Evolutionary conservation across 805 yeast species (phyloP), one percentile per base, ranked within the genome.

Genomic region (Metschnikowia chrysomelidarum): DNA sequence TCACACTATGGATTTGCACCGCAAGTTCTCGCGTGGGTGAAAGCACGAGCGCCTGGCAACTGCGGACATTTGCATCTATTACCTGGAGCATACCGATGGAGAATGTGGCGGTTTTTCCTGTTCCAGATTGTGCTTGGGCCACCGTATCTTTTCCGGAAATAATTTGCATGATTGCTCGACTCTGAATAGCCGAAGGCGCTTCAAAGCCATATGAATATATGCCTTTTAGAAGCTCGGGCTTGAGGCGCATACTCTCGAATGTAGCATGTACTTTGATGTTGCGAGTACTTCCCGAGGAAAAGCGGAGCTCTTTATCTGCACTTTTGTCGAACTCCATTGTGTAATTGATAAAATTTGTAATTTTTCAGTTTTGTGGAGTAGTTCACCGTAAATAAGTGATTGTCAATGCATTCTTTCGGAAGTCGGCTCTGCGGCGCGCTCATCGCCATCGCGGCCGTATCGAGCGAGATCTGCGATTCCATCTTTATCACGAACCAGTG

Each of bases 61-160:
- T 85, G 56, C 79, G 75, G 45, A 76, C 67, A 45, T 73, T 76
- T 38, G 81, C 70, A 51, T 91, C 95, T 36, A 93, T 76, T 46
- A 78, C 85, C 66, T 93, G 95, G 47, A 93, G 70, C 73, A 88
- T 85, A 17, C 96, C 91, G 49, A 93, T 91, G 46, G 97, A 76
- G 73, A 93, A 93, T 30, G 98, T 93, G 47, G 98, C 98, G 19
- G 98, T 93, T 71, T 93, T 93, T 68, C 98, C 98, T 32, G 98
- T 93, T 67, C 98, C 98, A 23, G 96, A 87, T 69, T 93, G 98
- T 41, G 98, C 98, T 71, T 93, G 98, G 43, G 98, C 98, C 46
- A 93, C 79, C 36, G 89, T 94, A 65, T 93, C 98, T 64, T 88
- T 81, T 38, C 96, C 96, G 57, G 80, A 82, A 54, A 88, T 83